Conservation (phyloP, 1,139 yeast genomes). For the Taiozyma sp. region DNA sequence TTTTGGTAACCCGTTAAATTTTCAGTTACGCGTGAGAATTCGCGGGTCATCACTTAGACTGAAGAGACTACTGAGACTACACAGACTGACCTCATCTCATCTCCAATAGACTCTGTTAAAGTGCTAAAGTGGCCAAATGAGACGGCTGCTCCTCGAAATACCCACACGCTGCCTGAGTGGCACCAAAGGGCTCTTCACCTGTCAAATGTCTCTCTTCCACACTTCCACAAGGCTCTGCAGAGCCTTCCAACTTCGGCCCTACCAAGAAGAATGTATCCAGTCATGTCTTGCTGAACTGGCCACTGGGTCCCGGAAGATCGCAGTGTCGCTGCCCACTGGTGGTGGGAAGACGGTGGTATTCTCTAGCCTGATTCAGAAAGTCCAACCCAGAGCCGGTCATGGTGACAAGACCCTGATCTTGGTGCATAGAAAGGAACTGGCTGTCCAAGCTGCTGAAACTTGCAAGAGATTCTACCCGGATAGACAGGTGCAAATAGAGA, state of each 20-base stretch:
- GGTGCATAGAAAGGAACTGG: slow-evolving; percentile 81
- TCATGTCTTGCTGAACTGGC: slow-evolving; percentile 48
- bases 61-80: too few species aligned
- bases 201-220: neutral
- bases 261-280: slow-evolving; percentile 69
- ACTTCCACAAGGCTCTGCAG: neutral
- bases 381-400: slow-evolving; percentile 33
- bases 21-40: neutral
- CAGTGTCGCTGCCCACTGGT: slow-evolving; percentile 89
- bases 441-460: slow-evolving; percentile 60
- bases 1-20: neutral
- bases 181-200: neutral
- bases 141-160: neutral
- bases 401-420: slow-evolving; percentile 59
- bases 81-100: neutral
- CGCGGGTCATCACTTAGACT: neutral
- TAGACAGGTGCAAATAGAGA: slow-evolving; percentile 61
- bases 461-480: slow-evolving; percentile 47
- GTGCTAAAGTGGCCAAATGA: neutral
- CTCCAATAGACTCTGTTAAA: neutral
- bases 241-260: slow-evolving; percentile 40
- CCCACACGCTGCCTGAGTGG: neutral
- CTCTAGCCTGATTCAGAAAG: slow-evolving; percentile 52
- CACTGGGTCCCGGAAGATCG: slow-evolving; percentile 53
- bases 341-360: slow-evolving; percentile 93